These are phyloP conservation scores for Scedosporium dehoogii DNA, from an alignment of 2,329 filamentous ascomycete genomes.

Conservation along the genomic window DNA sequence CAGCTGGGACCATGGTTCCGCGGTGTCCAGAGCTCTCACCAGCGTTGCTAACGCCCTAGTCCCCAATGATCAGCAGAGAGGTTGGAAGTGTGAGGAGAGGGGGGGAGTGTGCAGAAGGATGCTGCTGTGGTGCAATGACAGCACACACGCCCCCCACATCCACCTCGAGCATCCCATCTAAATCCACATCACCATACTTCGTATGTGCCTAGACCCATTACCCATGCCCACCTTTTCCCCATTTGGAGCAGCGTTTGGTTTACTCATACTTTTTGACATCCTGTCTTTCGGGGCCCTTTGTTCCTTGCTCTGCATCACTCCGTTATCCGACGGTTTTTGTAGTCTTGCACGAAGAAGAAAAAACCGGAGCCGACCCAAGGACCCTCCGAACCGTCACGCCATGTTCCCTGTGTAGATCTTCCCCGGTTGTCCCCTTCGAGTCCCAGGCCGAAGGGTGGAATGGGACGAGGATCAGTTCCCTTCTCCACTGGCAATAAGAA, in stretches of 20 bases:
- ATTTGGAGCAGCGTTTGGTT: too few species aligned
- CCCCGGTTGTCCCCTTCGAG: too few species aligned
- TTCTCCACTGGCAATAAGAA: too few species aligned
- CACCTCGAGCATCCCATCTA: background rate
- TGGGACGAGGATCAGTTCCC: too few species aligned
- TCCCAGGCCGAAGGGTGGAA: too few species aligned
- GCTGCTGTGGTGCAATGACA: background rate
- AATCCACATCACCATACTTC: too few species aligned
- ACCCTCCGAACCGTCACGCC: too few species aligned
- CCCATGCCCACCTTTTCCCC: too few species aligned
- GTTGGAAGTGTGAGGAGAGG: background rate
- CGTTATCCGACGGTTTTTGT: background rate
- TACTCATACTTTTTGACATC: too few species aligned
- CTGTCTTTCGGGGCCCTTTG: too few species aligned
- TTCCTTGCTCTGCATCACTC: background rate
- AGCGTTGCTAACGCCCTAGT: background rate
- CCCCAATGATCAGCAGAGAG: background rate
- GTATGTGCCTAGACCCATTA: too few species aligned
- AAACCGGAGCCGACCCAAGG: background rate
- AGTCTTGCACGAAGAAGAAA: background rate
- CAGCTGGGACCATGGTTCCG: background rate
- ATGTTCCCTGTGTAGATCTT: too few species aligned
- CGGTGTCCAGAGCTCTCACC: background rate
- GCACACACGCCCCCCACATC: background rate
- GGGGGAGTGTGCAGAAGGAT: background rate